Evolutionary conservation across 1,139 yeast genomes (phyloP).

Genomic region (Hansenula anomala): DNA sequence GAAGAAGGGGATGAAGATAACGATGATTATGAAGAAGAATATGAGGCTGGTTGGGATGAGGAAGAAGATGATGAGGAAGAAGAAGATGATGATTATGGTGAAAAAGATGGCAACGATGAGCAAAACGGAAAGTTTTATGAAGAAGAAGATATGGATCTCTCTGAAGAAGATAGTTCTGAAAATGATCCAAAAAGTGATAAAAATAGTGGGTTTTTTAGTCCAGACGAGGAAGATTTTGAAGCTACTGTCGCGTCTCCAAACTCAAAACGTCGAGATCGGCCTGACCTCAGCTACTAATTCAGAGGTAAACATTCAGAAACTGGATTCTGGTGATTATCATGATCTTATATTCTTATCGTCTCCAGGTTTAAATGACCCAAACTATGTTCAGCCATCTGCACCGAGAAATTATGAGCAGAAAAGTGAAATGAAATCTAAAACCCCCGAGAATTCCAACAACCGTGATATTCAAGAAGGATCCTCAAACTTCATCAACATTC

Average conservation of each 20-base stretch:
- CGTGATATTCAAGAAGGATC: not conserved
- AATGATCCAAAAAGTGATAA: conserved; percentile 1
- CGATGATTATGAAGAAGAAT: not conserved
- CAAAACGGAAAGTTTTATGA: too few species aligned
- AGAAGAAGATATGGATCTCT: too few species aligned
- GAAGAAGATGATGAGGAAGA: conserved; percentile 3
- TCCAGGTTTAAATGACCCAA: not conserved
- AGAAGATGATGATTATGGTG: conserved; percentile 4
- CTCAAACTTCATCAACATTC: not conserved
- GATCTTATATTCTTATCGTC: not conserved
- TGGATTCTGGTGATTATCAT: conserved; percentile 2
- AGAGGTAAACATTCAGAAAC: too few species aligned
- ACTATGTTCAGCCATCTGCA: not conserved
- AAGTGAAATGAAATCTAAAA: too few species aligned
- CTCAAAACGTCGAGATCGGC: conserved; percentile 1
- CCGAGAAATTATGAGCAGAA: not conserved
- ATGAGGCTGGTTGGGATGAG: conserved; percentile 4
- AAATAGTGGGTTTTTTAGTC: conserved; percentile 1
- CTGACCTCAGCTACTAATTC: not conserved
- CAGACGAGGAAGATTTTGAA: not conserved
- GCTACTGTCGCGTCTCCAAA: not conserved
- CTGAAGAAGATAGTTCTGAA: too few species aligned
- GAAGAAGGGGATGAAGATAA: conserved; percentile 5
- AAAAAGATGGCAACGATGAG: conserved; percentile 4
- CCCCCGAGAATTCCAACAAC: too few species aligned